phyloP scores from a whole-genome alignment of 192 early-diverging fungal genomes.

The Backusella australiensis region DNA sequence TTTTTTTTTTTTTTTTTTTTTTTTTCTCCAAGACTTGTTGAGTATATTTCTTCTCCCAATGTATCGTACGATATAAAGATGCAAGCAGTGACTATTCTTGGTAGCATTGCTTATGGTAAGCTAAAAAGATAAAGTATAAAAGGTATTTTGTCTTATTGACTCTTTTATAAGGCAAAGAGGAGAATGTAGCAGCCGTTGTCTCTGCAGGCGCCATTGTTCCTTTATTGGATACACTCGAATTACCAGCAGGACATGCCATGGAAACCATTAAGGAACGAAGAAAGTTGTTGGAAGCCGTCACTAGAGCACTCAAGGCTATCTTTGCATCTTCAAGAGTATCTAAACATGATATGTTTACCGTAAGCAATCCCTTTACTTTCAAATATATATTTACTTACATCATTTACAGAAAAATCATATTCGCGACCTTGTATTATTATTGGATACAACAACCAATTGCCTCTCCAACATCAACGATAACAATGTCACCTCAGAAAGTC shows the following conservation, averaged over 20 bases:
- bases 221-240: conserved; percentile 42
- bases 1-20: no score
- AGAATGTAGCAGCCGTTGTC: conserved; percentile 57
- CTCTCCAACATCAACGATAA: neutral
- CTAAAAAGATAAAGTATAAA: neutral
- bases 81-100: conserved; percentile 64
- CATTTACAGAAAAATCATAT: conserved; percentile 42
- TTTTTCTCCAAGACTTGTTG: conserved; percentile 45
- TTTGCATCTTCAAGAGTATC: conserved; percentile 55
- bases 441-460: conserved; percentile 33
- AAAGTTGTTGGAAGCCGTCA: conserved; percentile 63
- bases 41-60: conserved; percentile 44
- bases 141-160: no score
- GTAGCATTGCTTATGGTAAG: conserved; percentile 67
- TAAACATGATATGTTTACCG: conserved; percentile 48
- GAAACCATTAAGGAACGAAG: conserved; percentile 32
- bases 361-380: conserved; percentile 12
- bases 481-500: conserved; percentile 10
- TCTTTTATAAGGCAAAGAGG: conserved; percentile 48
- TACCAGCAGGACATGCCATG: conserved; percentile 12
- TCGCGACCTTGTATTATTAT: conserved; percentile 43
- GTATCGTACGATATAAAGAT: conserved; percentile 48
- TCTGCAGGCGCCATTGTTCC: conserved; percentile 56
- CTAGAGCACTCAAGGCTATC: conserved; percentile 66
- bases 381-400: neutral